phyloP scores from a whole-genome alignment of 352 stramenopile species.

The Phytophthora sp. region DNA sequence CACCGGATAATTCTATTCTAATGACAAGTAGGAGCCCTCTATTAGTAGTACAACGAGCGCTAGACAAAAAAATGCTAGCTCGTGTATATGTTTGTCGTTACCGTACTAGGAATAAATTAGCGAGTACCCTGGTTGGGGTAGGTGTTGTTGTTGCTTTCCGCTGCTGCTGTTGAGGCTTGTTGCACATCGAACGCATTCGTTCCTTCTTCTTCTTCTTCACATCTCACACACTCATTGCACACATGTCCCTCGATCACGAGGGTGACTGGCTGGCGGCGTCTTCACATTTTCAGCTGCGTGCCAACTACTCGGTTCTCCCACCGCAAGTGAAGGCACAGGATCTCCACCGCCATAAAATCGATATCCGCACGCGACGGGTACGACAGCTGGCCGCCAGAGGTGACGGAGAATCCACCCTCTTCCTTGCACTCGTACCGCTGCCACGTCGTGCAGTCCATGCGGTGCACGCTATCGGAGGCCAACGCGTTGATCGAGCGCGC shows the following conservation, averaged over 20 bases:
- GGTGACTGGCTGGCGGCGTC: neutral
- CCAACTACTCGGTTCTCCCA: conserved; percentile 41
- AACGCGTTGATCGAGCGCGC: conserved; percentile 33
- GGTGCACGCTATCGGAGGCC: conserved; percentile 16
- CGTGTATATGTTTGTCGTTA: conserved; percentile 26
- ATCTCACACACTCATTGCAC: conserved; percentile 36
- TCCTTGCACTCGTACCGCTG: conserved; percentile 38
- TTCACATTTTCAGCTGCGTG: conserved; percentile 29
- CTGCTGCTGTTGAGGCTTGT: conserved; percentile 27
- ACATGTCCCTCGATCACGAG: conserved; percentile 16
- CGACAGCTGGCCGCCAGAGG: conserved; percentile 33
- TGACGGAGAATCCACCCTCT: conserved; percentile 35
- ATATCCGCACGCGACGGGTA: conserved; percentile 38
- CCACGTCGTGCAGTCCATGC: conserved; percentile 44
- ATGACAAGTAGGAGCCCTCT: too few relatives aligned
- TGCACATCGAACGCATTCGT: conserved; percentile 10
- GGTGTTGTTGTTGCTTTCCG: conserved; percentile 26
- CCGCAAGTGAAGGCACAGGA: conserved; percentile 45
- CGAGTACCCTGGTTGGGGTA: conserved; percentile 26
- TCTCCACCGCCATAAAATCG: conserved; percentile 45
- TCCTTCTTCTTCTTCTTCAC: conserved; percentile 28
- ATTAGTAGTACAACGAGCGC: neutral
- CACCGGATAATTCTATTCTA: too few relatives aligned
- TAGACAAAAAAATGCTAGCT: conserved; percentile 26
- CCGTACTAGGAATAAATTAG: conserved; percentile 36